phyloP scores from a whole-genome alignment of 2,329 filamentous ascomycete genomes.

The Phaeomoniella chlamydospora region DNA sequence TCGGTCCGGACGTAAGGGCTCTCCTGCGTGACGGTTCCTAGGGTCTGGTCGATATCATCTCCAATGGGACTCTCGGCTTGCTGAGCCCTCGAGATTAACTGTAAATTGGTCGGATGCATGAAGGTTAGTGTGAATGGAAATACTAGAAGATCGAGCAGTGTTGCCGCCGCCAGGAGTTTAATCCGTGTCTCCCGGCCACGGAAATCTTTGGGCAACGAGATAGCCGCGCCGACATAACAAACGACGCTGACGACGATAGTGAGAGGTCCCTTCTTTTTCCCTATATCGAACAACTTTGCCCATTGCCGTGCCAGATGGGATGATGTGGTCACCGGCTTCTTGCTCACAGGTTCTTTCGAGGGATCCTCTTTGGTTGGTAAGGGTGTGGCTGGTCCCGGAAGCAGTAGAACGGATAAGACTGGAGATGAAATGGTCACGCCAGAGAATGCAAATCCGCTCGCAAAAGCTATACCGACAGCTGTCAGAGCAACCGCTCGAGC shows the following conservation, averaged over 20 bases:
- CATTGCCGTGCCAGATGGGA: not conserved
- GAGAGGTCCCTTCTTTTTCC: not conserved
- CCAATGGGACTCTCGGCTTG: not conserved
- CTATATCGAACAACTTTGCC: not conserved
- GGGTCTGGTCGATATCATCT: too few species aligned
- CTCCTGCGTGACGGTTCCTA: too few species aligned
- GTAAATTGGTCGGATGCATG: not conserved
- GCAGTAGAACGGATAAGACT: not conserved
- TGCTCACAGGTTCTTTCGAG: not conserved
- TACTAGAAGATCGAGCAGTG: not conserved
- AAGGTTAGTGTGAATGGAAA: not conserved
- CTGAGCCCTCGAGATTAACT: not conserved
- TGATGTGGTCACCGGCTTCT: not conserved
- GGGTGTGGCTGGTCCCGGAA: not conserved
- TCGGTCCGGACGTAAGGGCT: not conserved
- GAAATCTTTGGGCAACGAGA: not conserved
- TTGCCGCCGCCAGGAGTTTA: not conserved
- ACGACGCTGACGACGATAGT: not conserved
- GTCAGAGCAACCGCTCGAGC: not conserved
- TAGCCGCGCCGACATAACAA: not conserved
- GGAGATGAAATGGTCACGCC: not conserved
- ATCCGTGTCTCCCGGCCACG: not conserved
- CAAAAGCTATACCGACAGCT: not conserved
- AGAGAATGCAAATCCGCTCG: not conserved
- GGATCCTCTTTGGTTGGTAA: not conserved